Base-by-base conservation (phyloP, 1,284 basidiomycete genomes). In the Ceratobasidium sp. region DNA sequence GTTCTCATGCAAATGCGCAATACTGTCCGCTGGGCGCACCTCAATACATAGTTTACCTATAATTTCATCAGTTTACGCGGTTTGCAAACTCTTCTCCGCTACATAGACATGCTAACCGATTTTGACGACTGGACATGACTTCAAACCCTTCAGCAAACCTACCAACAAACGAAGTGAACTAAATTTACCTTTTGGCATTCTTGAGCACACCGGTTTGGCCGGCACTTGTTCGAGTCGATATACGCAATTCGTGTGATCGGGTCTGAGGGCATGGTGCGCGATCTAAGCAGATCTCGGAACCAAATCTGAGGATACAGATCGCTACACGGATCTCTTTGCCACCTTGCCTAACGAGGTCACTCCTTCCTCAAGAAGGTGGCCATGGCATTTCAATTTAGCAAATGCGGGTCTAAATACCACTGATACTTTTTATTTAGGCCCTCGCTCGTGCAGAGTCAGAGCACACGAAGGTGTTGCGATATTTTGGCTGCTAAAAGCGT, bases 61-160 rank as follows among this genome's bases (percentile, higher is more conserved):
- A 55, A 38, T 1, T 66, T 72, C 30, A 70, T 21, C 26, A 62
- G 63, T 46, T 41, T 73, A 16, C 32, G 59, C 26, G 18, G 23
- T 43, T 58, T 26, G 49, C n/a, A n/a, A n/a, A n/a, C n/a, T n/a
- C n/a, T n/a, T n/a, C n/a, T n/a, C 52, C 72, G 49, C 62, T 63
- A 49, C 59, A n/a, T 38, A 4, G 4, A 4, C 35, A 11, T 38
- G 82, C 89, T 76, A 75, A 94, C 93, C 96, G 96, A 98, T 98
- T 85, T 96, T 95, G 72, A 98, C 96, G 67, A 98, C 96, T 47
- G 96, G 96, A 86, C 96, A 98, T 83, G 95, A 96, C 90, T 94
- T 77, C 26, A 44, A 32, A 75, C 74, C 72, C 73, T 72, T 72
- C 44, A 73, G 67, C 35, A 35, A 49, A 70, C 50, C 28, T 28